Conservation (phyloP, 208 protist species). For the Crithidia sp. region DNA sequence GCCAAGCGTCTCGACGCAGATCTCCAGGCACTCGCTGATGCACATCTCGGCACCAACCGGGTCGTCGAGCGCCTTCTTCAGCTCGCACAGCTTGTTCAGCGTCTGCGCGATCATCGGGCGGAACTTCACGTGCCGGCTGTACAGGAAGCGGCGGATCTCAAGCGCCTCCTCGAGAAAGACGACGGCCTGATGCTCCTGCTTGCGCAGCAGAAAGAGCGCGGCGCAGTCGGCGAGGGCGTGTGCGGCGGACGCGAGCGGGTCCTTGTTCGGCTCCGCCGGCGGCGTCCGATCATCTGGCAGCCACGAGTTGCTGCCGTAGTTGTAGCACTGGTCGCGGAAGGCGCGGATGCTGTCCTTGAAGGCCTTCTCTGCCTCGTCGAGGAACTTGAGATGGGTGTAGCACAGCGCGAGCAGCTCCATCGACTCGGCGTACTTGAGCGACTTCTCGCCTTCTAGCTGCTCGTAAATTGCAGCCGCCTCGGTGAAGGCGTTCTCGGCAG, state of each 20-base stretch:
- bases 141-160: conserved; percentile 87
- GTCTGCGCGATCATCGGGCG: conserved; percentile 91
- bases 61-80: conserved; percentile 85
- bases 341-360: conserved; percentile 90
- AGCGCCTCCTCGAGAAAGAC: conserved; percentile 88
- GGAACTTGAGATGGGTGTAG: conserved; percentile 87
- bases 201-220: conserved; percentile 73
- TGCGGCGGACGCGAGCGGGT: conserved; percentile 80
- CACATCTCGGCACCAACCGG: conserved; percentile 83
- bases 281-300: conserved; percentile 58
- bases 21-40: conserved; percentile 87
- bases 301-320: conserved; percentile 81
- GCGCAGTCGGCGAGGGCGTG: conserved; percentile 90
- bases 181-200: conserved; percentile 73
- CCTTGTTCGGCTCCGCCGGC: conserved; percentile 74
- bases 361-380: conserved; percentile 89
- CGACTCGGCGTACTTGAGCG: conserved; percentile 84
- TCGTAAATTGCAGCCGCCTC: conserved; percentile 91
- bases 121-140: conserved; percentile 80
- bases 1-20: conserved; percentile 84
- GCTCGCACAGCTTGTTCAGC: conserved; percentile 88
- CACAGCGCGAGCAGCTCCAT: conserved; percentile 81
- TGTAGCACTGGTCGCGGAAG: conserved; percentile 85
- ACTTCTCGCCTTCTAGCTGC: conserved; percentile 69
- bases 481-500: conserved; percentile 89